phyloP scores from a whole-genome alignment of 2,329 filamentous ascomycete genomes.

The Colletotrichum horii region DNA sequence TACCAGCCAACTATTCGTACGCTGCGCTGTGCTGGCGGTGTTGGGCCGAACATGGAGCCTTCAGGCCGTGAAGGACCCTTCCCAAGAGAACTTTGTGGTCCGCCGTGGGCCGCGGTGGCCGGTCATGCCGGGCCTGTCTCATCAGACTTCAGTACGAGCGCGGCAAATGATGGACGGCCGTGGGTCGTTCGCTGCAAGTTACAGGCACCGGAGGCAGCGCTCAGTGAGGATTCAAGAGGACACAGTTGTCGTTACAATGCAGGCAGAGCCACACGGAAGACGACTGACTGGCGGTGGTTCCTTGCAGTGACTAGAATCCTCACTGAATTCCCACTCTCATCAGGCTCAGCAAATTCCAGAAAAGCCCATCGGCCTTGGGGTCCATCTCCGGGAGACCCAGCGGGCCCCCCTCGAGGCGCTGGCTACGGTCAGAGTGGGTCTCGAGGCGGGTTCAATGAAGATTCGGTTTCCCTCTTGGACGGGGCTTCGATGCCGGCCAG shows the following conservation, averaged over 20 bases:
- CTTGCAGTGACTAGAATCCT: neutral
- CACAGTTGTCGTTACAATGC: constrained; percentile 1
- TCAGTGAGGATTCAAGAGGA: neutral
- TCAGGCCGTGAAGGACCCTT: neutral
- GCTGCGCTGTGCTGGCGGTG: neutral
- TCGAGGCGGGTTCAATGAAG: neutral
- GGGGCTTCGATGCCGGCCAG: constrained; percentile 13
- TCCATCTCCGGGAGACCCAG: neutral
- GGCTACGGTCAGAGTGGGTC: constrained; percentile 3
- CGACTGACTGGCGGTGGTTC: neutral
- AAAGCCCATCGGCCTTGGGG: neutral
- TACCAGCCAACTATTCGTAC: neutral
- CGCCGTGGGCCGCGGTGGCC: constrained; percentile 6
- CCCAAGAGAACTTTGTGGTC: neutral
- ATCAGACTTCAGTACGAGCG: constrained; percentile 4
- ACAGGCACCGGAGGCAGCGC: neutral
- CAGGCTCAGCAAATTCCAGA: neutral
- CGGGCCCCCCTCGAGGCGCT: neutral
- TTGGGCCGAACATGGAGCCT: neutral
- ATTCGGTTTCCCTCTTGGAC: constrained; percentile 4
- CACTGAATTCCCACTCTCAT: neutral
- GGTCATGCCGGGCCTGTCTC: constrained; percentile 7
- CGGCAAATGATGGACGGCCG: neutral
- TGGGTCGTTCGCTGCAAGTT: neutral
- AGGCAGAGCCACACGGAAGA: neutral